phyloP scores from a whole-genome alignment of 78 protist genomes.

The Speleostelium caveatum region DNA sequence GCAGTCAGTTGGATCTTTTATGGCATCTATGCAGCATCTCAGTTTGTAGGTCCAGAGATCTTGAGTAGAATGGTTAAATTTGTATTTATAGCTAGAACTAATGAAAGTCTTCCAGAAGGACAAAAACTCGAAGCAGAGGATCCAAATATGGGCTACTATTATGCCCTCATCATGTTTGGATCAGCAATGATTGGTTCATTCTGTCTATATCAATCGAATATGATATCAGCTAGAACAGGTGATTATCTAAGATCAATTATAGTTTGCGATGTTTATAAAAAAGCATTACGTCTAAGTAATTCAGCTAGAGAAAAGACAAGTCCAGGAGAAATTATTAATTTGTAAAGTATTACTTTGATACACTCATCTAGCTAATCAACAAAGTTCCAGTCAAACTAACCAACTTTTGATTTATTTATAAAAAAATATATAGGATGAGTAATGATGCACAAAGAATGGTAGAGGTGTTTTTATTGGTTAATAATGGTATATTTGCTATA shows the following conservation, averaged over 20 bases:
- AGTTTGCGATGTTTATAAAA: constrained; percentile 70
- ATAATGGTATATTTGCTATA: constrained; percentile 85
- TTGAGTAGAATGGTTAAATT: constrained; percentile 43
- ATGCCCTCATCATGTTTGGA: constrained; percentile 52
- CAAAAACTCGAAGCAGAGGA: not conserved
- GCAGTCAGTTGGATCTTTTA: constrained; percentile 50
- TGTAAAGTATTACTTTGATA: too few species aligned
- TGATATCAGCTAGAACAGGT: constrained; percentile 77
- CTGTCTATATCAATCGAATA: constrained; percentile 70
- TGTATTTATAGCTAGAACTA: not conserved
- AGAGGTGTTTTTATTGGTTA: constrained; percentile 78
- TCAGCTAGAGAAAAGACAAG: constrained; percentile 54
- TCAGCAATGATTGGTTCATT: constrained; percentile 74
- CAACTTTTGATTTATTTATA: too few species aligned
- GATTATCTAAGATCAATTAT: constrained; percentile 68
- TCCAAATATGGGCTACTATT: constrained; percentile 73
- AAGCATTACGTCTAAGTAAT: constrained; percentile 45
- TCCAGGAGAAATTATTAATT: constrained; percentile 88
- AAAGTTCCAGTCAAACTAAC: too few species aligned
- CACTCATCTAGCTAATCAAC: too few species aligned
- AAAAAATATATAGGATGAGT: too few species aligned
- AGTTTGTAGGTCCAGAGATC: constrained; percentile 73
- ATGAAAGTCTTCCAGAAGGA: not conserved
- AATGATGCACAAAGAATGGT: constrained; percentile 87
- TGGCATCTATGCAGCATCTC: constrained; percentile 72